Evolutionary conservation across 2,329 filamentous ascomycete genomes (phyloP).

Genomic region (Gnomoniopsis smithogilvyi): DNA sequence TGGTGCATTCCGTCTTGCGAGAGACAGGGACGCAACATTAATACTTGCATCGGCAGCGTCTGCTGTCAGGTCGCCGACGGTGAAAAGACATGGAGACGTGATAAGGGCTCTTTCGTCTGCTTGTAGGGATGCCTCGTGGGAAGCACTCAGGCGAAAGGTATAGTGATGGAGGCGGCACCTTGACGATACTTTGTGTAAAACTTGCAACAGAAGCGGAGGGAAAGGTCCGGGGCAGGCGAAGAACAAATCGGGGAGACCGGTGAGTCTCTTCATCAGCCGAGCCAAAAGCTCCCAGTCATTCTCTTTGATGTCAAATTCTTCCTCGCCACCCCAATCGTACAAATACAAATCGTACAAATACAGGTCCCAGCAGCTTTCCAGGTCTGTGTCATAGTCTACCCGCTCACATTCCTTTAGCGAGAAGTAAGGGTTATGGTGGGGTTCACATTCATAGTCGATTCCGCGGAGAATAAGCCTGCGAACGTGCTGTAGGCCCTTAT

Average conservation of each 20-base stretch:
- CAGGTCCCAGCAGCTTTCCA: conserved; percentile 2
- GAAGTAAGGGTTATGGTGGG: neutral
- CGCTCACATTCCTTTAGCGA: conserved; percentile 5
- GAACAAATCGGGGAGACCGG: conserved; percentile 9
- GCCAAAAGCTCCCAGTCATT: neutral
- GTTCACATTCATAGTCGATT: neutral
- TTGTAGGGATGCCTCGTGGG: too few relatives aligned
- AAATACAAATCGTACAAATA: too few relatives aligned
- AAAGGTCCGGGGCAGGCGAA: conserved; percentile 3
- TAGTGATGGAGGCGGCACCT: conserved; percentile 15
- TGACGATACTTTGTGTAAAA: neutral
- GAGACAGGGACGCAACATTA: neutral
- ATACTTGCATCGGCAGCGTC: neutral
- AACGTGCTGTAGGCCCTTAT: neutral
- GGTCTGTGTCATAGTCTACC: neutral
- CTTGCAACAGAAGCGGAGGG: conserved; percentile 1
- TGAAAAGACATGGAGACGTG: conserved; percentile 12
- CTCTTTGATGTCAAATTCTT: neutral
- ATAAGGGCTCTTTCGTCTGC: conserved; percentile 3
- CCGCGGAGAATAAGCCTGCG: conserved; percentile 6
- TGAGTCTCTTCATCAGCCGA: neutral
- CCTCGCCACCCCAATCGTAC: neutral
- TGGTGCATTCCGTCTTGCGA: neutral
- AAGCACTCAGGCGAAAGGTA: neutral
- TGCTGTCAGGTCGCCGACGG: neutral